Conservation (phyloP, 352 stramenopile species). For the Phytophthora pinifolia region DNA sequence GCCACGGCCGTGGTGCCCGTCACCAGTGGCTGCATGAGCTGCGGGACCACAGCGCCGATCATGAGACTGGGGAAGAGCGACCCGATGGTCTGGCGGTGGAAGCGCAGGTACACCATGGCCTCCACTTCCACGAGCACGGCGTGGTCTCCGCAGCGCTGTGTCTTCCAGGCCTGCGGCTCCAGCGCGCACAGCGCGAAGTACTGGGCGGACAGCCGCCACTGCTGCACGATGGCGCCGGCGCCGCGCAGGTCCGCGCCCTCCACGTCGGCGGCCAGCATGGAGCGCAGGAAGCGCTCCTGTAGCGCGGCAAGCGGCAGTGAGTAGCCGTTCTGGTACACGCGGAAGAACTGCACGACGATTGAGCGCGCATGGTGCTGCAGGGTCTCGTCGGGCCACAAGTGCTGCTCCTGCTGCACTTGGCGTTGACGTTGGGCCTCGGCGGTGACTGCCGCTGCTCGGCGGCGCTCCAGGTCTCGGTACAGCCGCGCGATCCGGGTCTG, state of each 20-base stretch:
- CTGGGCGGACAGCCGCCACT: conserved; percentile 32
- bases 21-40: conserved; percentile 22
- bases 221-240: conserved; percentile 30
- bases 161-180: conserved; percentile 28
- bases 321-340: conserved; percentile 34
- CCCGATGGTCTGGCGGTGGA: conserved; percentile 25
- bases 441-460: conserved; percentile 9
- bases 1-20: conserved; percentile 22
- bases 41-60: conserved; percentile 11
- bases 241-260: conserved; percentile 19
- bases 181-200: conserved; percentile 25
- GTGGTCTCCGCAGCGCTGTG: conserved; percentile 18
- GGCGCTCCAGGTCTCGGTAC: conserved; percentile 19
- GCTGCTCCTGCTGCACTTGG: conserved; percentile 9
- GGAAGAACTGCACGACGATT: conserved; percentile 33
- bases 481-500: conserved; percentile 30
- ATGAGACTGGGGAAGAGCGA: conserved; percentile 34
- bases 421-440: conserved; percentile 13
- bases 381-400: conserved; percentile 1
- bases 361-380: conserved; percentile 22
- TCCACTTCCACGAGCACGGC: conserved; percentile 31
- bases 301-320: conserved; percentile 12
- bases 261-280: conserved; percentile 28
- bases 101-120: conserved; percentile 34
- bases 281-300: conserved; percentile 33